Conservation (phyloP, 768 basidiomycete species). For the Leccinum rimulosum region DNA sequence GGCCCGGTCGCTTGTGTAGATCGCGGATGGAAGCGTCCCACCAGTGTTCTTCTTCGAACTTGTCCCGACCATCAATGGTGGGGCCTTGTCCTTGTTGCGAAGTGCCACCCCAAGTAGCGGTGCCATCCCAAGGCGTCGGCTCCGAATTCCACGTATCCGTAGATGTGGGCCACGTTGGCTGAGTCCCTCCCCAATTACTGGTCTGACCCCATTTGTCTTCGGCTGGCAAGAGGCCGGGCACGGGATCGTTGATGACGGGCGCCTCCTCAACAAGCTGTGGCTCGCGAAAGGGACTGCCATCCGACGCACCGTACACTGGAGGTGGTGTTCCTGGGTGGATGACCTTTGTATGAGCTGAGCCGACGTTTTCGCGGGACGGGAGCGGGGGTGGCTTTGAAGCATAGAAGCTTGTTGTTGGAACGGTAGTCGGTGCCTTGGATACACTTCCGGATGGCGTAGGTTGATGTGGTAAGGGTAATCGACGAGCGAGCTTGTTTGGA, state of each 20-base stretch:
- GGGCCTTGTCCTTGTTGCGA: slow-evolving; percentile 33
- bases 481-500: slow-evolving; percentile 34
- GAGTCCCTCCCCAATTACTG: slow-evolving; percentile 17
- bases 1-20: slow-evolving; percentile 55
- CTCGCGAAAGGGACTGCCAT: slow-evolving; percentile 43
- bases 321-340: slow-evolving; percentile 28
- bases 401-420: slow-evolving; percentile 30
- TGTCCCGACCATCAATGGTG: slow-evolving; percentile 58
- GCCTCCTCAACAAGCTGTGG: slow-evolving; percentile 52
- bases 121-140: slow-evolving; percentile 26
- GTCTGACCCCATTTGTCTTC: slow-evolving; percentile 28
- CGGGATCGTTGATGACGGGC: slow-evolving; percentile 34
- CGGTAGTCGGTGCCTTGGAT: slow-evolving; percentile 22
- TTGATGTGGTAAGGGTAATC: slow-evolving; percentile 40
- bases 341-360: slow-evolving; percentile 39
- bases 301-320: slow-evolving; percentile 24
- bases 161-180: slow-evolving; percentile 11
- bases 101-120: slow-evolving; percentile 23
- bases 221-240: slow-evolving; percentile 38
- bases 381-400: slow-evolving; percentile 36
- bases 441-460: slow-evolving; percentile 38
- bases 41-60: slow-evolving; percentile 65
- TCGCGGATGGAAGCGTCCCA: slow-evolving; percentile 56
- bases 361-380: slow-evolving; percentile 32
- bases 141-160: slow-evolving; percentile 22